Percentiles rank a stretch among this genome's conserved stretches.
Conservation (phyloP, 1,284 basidiomycete species). For the Cryptococcus sp. region DNA sequence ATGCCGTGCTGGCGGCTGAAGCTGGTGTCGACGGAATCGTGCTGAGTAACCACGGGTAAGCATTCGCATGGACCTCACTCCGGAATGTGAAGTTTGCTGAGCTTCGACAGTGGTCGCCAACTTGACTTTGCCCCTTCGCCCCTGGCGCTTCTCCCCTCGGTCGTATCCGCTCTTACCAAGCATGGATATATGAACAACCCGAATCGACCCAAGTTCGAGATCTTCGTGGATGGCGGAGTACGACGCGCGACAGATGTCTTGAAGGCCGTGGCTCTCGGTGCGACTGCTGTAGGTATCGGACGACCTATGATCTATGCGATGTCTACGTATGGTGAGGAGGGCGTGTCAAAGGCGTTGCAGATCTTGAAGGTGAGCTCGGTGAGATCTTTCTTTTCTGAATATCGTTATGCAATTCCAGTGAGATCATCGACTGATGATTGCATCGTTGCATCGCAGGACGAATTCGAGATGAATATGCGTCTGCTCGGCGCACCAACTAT, state of each 20-base stretch:
- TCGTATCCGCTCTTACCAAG: conserved; percentile 71
- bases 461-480: conserved; percentile 92
- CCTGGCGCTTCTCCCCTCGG: conserved; percentile 85
- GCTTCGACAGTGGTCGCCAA: conserved; percentile 66
- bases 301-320: conserved; percentile 86
- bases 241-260: conserved; percentile 87
- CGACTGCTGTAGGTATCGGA: conserved; percentile 69
- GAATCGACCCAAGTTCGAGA: conserved; percentile 65
- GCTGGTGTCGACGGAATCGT: conserved; percentile 78
- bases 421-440: not conserved
- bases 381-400: too few relatives aligned
- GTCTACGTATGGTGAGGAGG: conserved; percentile 81
- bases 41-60: conserved; percentile 75
- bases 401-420: too few relatives aligned
- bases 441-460: conserved; percentile 63
- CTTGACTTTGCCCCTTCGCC: conserved; percentile 89
- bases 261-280: conserved; percentile 89
- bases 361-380: conserved; percentile 66
- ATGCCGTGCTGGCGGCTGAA: conserved; percentile 86
- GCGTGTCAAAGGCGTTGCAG: conserved; percentile 70
- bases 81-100: not conserved
- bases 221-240: conserved; percentile 92
- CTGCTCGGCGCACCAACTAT: conserved; percentile 78
- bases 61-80: not conserved
- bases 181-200: conserved; percentile 59